Percentiles rank a stretch among this genome's conserved stretches.
Conservation (phyloP, 2,329 filamentous ascomycete genomes). For the Colletotrichum endophyticum region DNA sequence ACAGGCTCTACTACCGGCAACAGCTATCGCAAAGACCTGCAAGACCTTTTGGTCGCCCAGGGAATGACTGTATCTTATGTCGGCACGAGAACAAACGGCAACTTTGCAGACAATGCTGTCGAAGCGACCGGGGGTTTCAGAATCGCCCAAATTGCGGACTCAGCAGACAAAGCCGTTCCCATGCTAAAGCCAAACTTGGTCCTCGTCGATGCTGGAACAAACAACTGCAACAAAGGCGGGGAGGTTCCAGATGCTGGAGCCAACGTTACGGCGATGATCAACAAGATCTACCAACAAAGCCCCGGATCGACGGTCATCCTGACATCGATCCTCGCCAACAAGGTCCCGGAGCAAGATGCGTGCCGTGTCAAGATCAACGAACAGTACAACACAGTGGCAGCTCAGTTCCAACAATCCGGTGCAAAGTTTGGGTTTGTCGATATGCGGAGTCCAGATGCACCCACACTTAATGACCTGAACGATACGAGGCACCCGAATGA, state of each 20-base stretch:
- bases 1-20: constrained; percentile 33
- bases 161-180: constrained; percentile 1
- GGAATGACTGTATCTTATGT: constrained; percentile 9
- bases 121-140: constrained; percentile 9
- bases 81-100: background rate
- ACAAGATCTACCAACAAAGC: constrained; percentile 18
- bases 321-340: constrained; percentile 12
- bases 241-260: constrained; percentile 4
- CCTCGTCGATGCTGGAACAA: constrained; percentile 25
- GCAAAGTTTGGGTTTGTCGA: constrained; percentile 23
- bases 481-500: constrained; percentile 17
- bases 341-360: constrained; percentile 7
- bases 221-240: constrained; percentile 23
- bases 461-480: constrained; percentile 13
- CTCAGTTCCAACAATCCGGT: constrained; percentile 5
- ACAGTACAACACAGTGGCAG: constrained; percentile 10
- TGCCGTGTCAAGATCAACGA: constrained; percentile 23
- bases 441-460: constrained; percentile 22
- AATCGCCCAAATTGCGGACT: constrained; percentile 8
- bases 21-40: constrained; percentile 40
- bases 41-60: constrained; percentile 14
- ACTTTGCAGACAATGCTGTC: constrained; percentile 12
- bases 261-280: constrained; percentile 16
- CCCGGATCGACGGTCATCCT: constrained; percentile 18
- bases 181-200: constrained; percentile 23